Evolutionary conservation across 257 asterid species (phyloP).

Genomic region (Oldenlandia corymbosa): DNA sequence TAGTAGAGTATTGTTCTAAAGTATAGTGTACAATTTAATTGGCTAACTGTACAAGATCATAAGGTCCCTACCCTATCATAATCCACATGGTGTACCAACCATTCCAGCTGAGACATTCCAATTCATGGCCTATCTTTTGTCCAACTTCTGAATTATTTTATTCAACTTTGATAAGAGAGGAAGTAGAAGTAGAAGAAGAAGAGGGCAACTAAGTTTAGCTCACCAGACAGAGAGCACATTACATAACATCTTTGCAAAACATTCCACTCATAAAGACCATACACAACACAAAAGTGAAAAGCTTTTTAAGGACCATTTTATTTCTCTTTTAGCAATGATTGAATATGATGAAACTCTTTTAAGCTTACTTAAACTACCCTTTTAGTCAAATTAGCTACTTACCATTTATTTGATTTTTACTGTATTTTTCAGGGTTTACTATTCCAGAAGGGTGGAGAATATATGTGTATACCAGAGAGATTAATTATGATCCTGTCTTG

Average conservation of each 20-base stretch:
- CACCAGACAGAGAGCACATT: slow-evolving; percentile 8
- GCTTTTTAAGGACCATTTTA: slow-evolving; percentile 10
- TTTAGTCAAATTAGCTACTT: not conserved
- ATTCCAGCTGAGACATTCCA: slow-evolving; percentile 42
- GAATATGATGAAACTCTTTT: not conserved
- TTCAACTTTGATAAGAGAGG: not conserved
- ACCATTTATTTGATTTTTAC: not conserved
- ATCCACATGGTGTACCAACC: slow-evolving; percentile 45
- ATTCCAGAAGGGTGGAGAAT: slow-evolving; percentile 97
- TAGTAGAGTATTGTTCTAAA: too few relatives aligned
- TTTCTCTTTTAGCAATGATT: too few relatives aligned
- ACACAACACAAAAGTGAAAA: not conserved
- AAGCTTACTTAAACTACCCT: not conserved
- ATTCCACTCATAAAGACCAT: not conserved
- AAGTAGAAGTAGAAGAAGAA: not conserved
- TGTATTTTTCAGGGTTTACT: slow-evolving; percentile 50
- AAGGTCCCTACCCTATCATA: slow-evolving; percentile 35
- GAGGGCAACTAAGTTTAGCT: slow-evolving; percentile 2
- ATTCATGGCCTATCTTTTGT: slow-evolving; percentile 28
- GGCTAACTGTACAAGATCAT: slow-evolving; percentile 10
- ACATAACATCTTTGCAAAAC: not conserved
- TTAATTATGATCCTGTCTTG: slow-evolving; percentile 74
- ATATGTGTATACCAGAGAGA: slow-evolving; percentile 52
- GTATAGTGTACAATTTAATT: slow-evolving; percentile 6
- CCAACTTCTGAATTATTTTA: slow-evolving; percentile 23